A percentile compares a stretch with the other conserved stretches of the same genome.
Conservation (phyloP, 1,284 basidiomycete genomes). For the Sporisorium exsertum region DNA sequence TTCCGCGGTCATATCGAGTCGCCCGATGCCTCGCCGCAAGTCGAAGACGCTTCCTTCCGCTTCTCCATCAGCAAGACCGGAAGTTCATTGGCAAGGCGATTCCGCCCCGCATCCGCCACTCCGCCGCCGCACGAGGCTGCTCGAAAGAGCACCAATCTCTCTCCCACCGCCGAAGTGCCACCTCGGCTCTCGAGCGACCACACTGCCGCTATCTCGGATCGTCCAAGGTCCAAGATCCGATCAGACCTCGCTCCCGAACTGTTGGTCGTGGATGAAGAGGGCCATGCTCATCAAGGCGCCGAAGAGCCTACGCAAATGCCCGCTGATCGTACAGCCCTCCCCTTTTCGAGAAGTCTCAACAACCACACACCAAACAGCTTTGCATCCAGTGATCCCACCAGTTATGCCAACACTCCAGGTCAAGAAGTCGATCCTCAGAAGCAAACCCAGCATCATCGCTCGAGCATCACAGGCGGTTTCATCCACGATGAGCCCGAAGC, state of each 20-base stretch:
- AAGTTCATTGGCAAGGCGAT: slow-evolving; percentile 30
- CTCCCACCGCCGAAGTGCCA: slow-evolving; percentile 10
- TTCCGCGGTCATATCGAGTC: slow-evolving; percentile 26
- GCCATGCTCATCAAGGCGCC: slow-evolving; percentile 19
- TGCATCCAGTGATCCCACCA: slow-evolving; percentile 15
- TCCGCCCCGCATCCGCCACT: slow-evolving; percentile 20
- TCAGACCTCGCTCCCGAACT: slow-evolving; percentile 22
- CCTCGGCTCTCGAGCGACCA: slow-evolving; percentile 9
- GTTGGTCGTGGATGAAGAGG: slow-evolving; percentile 50
- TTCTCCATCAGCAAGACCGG: slow-evolving; percentile 28
- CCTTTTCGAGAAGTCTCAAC: slow-evolving; percentile 28
- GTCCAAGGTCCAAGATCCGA: slow-evolving; percentile 11
- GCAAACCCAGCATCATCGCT: not conserved
- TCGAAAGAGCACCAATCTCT: slow-evolving; percentile 7
- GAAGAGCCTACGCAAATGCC: not conserved
- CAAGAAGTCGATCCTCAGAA: slow-evolving; percentile 11
- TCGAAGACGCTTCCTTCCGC: slow-evolving; percentile 28
- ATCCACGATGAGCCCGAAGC: slow-evolving; percentile 36
- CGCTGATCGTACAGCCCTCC: not conserved
- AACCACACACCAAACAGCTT: slow-evolving; percentile 32
- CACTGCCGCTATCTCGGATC: slow-evolving; percentile 1
- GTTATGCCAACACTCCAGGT: slow-evolving; percentile 1
- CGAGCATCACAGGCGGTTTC: slow-evolving; percentile 33
- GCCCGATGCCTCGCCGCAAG: slow-evolving; percentile 25
- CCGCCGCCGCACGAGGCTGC: slow-evolving; percentile 21